Evolutionary conservation across 2,329 filamentous ascomycete species (phyloP).

Genomic region (Triangularia setosa): DNA sequence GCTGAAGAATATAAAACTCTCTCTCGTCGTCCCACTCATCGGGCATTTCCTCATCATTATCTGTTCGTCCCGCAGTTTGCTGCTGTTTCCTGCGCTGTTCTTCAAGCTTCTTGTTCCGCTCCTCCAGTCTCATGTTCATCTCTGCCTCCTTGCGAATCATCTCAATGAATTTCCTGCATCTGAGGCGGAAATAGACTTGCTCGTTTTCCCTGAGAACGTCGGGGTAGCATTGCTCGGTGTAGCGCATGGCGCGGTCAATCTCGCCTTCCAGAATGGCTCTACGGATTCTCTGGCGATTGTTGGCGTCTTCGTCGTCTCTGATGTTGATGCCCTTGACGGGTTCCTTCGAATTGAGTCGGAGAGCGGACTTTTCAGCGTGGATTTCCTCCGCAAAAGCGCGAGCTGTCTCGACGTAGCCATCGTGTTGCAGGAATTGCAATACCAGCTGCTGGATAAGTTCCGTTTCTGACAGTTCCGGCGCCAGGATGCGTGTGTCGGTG

Average conservation of each 20-base stretch:
- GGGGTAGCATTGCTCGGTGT: constrained; percentile 74
- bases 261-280: constrained; percentile 85
- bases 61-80: constrained; percentile 18
- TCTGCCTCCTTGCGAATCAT: constrained; percentile 79
- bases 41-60: constrained; percentile 52
- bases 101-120: constrained; percentile 20
- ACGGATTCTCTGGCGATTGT: constrained; percentile 87
- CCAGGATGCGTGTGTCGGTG: constrained; percentile 54
- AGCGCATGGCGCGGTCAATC: constrained; percentile 83
- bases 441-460: constrained; percentile 78
- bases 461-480: constrained; percentile 65
- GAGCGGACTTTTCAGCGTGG: constrained; percentile 64
- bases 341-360: constrained; percentile 55
- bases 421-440: constrained; percentile 86
- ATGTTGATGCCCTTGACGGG: constrained; percentile 60
- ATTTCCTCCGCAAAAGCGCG: constrained; percentile 83
- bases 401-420: constrained; percentile 92
- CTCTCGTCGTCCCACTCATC: constrained; percentile 42
- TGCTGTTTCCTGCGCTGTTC: background rate
- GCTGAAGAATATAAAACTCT: constrained; percentile 16
- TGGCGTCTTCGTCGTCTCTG: constrained; percentile 79
- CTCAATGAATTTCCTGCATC: constrained; percentile 90
- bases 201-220: constrained; percentile 75
- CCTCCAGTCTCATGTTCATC: constrained; percentile 48
- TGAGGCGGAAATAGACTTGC: constrained; percentile 80